Evolutionary conservation across 495 filamentous ascomycete species (phyloP), one percentile per base, ranked within the genome.

Genomic region (Penicillium silybi): DNA sequence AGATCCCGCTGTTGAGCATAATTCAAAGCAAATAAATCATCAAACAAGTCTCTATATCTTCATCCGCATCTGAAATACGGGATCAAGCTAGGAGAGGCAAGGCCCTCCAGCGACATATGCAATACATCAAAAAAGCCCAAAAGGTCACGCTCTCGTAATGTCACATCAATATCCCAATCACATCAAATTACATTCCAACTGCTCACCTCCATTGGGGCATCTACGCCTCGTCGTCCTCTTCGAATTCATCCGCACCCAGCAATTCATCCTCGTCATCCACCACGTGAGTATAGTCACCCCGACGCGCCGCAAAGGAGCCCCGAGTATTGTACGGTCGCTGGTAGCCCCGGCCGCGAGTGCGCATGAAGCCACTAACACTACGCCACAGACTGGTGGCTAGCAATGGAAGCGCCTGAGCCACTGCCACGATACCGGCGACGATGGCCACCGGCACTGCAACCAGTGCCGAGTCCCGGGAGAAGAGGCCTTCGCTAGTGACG

Each of bases 191-290:
- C 54, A 53, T 35, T 15, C 15, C 40, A 41, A 23, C 4, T 40
- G 2, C n/a, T 10, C 6, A 39, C 11, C 3, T 32, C 11, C 29
- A 32, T 13, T 32, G 10, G 29, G 29, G 29, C 29, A 32, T 32
- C 37, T 71, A 88, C 43, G 84, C 80, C 53, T 96, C 92, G 62
- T 97, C 93, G 42, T 95, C 93, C 52, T 93, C 95, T 44, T 95
- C 93, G 50, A 89, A 88, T 2, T 92, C 92, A 52, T 95, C 93
- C 52, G 90, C 88, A 1, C 92, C 92, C 20, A 97, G 74, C 62
- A 97, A 70, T 71, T 96, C 90, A 50, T 92, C 92, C 70, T 96
- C 93, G 66, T 98, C 93, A 52, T 89, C 85, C 64, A 91, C 90
- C 39, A 95, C 89, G 65, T 87, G 78, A 13, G 83, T 81, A 68